These are phyloP conservation scores for Petunia secreta DNA, from an alignment of 257 asterid species.

Conservation along the genomic window DNA sequence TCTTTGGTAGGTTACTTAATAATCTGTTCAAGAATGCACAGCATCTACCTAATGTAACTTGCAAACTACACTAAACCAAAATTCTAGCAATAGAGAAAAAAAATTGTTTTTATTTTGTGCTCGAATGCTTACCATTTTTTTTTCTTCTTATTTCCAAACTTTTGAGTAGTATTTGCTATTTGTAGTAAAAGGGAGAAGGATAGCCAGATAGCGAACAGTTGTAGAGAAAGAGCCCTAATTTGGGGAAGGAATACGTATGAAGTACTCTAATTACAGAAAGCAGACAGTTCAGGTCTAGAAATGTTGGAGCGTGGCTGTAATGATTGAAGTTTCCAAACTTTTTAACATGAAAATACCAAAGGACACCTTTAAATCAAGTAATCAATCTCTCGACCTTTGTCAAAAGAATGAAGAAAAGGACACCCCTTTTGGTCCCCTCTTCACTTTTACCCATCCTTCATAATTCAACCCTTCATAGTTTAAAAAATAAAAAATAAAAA, in stretches of 20 bases:
- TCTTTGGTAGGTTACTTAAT: neutral
- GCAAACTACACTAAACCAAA: neutral
- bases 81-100: neutral
- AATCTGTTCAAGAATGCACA: conserved; percentile 7
- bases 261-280: neutral
- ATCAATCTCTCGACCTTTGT: conserved; percentile 40
- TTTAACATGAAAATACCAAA: conserved; percentile 50
- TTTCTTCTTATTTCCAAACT: neutral
- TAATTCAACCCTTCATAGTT: neutral
- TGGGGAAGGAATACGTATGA: conserved; percentile 18
- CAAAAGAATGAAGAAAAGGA: conserved; percentile 38
- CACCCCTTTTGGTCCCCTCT: conserved; percentile 17
- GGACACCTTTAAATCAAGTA: conserved; percentile 48
- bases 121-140: neutral
- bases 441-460: conserved; percentile 12
- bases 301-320: conserved; percentile 69
- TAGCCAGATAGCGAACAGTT: neutral
- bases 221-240: conserved; percentile 17
- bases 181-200: neutral
- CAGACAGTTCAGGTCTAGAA: conserved; percentile 33
- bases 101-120: neutral
- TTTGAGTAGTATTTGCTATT: neutral
- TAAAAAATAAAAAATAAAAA: too few species aligned
- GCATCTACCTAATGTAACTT: conserved; percentile 6
- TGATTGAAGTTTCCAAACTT: conserved; percentile 45